Evolutionary conservation across 2,329 filamentous ascomycete species (phyloP).

Genomic region (Graphiopsis chlorocephala): DNA sequence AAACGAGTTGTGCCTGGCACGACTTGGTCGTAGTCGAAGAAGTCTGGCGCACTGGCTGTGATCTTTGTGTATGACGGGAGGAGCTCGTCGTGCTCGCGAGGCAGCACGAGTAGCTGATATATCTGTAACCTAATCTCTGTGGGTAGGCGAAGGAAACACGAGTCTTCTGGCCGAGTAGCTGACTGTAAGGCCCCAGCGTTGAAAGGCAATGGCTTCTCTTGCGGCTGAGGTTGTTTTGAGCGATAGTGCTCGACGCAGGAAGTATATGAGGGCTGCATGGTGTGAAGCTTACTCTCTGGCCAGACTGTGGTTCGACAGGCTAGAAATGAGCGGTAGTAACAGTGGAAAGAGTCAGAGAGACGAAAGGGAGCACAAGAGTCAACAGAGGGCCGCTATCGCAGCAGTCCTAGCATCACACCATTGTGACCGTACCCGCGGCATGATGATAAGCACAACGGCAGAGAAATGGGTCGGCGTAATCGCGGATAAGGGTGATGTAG

Average conservation of each 20-base stretch:
- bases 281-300: not conserved
- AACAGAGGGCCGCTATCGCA: conserved; percentile 11
- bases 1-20: conserved; percentile 17
- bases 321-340: not conserved
- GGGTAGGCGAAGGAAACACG: conserved; percentile 43
- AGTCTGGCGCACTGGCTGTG: conserved; percentile 38
- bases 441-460: conserved; percentile 1
- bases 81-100: conserved; percentile 27
- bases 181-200: not conserved
- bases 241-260: conserved; percentile 25
- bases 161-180: not conserved
- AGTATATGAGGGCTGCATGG: conserved; percentile 24
- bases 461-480: conserved; percentile 7
- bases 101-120: conserved; percentile 45
- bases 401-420: not conserved
- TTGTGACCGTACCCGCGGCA: not conserved
- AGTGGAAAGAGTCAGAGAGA: not conserved
- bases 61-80: conserved; percentile 32
- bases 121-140: conserved; percentile 48
- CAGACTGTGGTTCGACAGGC: too few relatives aligned
- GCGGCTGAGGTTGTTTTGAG: conserved; percentile 2
- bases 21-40: conserved; percentile 41
- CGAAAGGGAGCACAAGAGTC: not conserved
- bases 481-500: not conserved
- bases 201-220: not conserved